Conservation (phyloP, 495 filamentous ascomycete genomes). For the Podospora comata region DNA sequence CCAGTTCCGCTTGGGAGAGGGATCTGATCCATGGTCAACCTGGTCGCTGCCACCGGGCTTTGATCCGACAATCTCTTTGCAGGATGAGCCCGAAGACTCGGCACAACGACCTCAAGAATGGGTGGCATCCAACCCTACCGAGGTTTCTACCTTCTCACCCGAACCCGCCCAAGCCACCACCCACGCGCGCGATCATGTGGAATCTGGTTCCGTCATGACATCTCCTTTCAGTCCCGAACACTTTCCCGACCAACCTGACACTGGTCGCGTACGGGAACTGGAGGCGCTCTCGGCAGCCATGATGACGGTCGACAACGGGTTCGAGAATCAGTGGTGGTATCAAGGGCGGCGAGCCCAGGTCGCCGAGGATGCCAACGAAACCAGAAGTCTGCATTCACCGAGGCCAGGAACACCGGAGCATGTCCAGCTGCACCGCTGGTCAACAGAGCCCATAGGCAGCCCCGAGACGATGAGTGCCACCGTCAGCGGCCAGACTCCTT, state of each 20-base stretch:
- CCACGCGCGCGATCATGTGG: not conserved
- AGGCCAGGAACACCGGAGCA: conserved; percentile 1
- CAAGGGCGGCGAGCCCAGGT: conserved; percentile 36
- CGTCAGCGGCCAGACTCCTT: not conserved
- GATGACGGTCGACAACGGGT: conserved; percentile 56
- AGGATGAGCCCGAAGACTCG: conserved; percentile 19
- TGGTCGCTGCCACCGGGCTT: conserved; percentile 36
- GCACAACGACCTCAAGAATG: conserved; percentile 5
- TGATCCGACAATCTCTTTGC: conserved; percentile 20
- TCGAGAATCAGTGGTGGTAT: conserved; percentile 53
- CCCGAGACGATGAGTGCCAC: not conserved
- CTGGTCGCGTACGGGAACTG: conserved; percentile 38
- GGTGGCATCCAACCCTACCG: conserved; percentile 22
- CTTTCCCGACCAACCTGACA: not conserved
- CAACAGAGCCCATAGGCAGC: not conserved
- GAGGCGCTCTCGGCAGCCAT: conserved; percentile 51
- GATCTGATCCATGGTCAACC: conserved; percentile 44
- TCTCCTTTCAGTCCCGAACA: not conserved
- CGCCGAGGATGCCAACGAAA: not conserved
- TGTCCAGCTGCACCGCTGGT: conserved; percentile 13
- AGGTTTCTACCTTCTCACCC: conserved; percentile 33
- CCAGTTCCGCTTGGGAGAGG: conserved; percentile 45
- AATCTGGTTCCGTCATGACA: not conserved
- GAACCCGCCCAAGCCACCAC: conserved; percentile 17
- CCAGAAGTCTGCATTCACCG: not conserved